Conservation (phyloP, 2,329 filamentous ascomycete genomes). For the Fusarium drepaniforme region DNA sequence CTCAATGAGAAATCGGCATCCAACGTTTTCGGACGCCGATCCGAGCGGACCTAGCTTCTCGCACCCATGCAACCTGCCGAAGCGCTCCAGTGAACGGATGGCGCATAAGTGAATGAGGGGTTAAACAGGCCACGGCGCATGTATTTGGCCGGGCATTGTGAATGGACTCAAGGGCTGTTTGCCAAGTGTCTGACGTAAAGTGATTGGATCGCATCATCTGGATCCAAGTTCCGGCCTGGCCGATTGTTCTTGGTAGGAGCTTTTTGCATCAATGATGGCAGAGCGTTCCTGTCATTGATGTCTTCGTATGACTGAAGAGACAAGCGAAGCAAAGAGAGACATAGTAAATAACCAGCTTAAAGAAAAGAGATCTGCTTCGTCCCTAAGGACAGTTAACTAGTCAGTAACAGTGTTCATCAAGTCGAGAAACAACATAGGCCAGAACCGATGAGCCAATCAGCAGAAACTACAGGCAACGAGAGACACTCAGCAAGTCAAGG, state of each 20-base stretch:
- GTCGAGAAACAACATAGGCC: background rate
- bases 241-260: background rate
- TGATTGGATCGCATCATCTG: background rate
- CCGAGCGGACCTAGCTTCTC: background rate
- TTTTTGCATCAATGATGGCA: background rate
- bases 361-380: background rate
- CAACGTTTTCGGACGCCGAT: slow-evolving; percentile 20
- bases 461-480: background rate
- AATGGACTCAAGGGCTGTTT: background rate
- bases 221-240: background rate
- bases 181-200: background rate
- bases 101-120: slow-evolving; percentile 34
- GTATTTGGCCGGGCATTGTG: background rate
- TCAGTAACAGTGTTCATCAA: too few relatives aligned
- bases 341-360: background rate
- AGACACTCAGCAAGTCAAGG: background rate
- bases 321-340: background rate
- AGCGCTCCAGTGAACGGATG: slow-evolving; percentile 32
- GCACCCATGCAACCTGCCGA: slow-evolving; percentile 23
- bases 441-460: background rate
- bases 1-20: background rate
- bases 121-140: slow-evolving; percentile 3
- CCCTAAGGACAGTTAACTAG: background rate
- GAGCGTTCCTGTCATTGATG: background rate
- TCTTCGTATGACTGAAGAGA: background rate